Evolutionary conservation across 768 basidiomycete species (phyloP).

Genomic region (Boletus subcaerulescens): DNA sequence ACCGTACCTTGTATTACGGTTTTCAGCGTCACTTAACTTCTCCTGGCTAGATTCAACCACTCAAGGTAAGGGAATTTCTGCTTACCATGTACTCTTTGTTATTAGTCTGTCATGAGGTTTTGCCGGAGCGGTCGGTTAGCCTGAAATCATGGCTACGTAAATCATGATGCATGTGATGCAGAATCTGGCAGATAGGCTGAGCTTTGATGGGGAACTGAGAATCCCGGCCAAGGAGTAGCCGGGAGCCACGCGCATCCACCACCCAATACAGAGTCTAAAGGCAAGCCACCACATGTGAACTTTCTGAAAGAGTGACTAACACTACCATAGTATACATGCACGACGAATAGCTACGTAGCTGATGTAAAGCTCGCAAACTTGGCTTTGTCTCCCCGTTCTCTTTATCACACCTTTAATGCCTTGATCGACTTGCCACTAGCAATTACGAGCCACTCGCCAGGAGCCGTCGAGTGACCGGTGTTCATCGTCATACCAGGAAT

Average conservation of each 20-base stretch:
- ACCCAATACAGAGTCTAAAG: no score
- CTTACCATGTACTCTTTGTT: no score
- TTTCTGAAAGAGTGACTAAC: not conserved
- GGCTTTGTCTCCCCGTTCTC: not conserved
- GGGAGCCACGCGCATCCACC: no score
- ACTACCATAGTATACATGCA: not conserved
- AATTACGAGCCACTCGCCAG: constrained; percentile 86
- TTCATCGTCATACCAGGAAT: constrained; percentile 76
- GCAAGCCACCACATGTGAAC: no score
- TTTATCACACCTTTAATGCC: constrained; percentile 68
- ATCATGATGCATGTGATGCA: not conserved
- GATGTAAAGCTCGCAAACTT: not conserved
- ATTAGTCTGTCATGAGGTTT: not conserved
- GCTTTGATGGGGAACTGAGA: no score
- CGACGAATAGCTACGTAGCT: not conserved
- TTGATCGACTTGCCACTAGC: constrained; percentile 80
- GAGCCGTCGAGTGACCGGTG: constrained; percentile 66
- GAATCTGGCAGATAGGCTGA: not conserved
- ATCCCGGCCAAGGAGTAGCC: no score
- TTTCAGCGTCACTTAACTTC: no score
- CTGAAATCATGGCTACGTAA: not conserved
- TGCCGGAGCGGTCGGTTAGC: not conserved
- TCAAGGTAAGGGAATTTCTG: no score
- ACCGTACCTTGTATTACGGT: no score
- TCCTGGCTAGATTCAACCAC: no score